Evolutionary conservation across 108 stramenopile species (phyloP), one percentile per base, ranked within the genome.

Genomic region (Parmales sp.): DNA sequence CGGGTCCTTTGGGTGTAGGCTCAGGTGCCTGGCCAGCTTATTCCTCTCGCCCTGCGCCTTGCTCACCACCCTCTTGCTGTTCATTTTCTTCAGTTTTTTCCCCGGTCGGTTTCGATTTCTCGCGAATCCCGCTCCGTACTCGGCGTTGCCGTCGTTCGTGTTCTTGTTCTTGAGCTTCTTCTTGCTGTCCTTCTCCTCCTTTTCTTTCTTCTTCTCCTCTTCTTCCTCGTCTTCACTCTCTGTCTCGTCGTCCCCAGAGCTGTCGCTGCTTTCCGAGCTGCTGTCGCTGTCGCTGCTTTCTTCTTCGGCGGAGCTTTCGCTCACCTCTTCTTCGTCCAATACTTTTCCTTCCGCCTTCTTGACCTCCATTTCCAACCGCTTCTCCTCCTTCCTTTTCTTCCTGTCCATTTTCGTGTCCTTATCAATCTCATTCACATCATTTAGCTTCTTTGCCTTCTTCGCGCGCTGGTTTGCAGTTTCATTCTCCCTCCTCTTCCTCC

Each of bases 1-100:
- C 7, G 54, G 54, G 54, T 60, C 54, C 4, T 60, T 60, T 11
- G 54, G 54, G 54, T 60, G n/a, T 13, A 60, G 13, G 54, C 36
- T 11, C 3, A 60, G 54, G 31, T 50, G 49, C 26, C 31, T 60
- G n/a, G 54, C 54, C 2, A 60, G 54, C 16, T 28, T 34, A 6
- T 34, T 3, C 16, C 29, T 31, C 54, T 60, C 31, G 31, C 18
- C 11, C 26, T 60, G 54, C 28, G 31, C 5, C 54, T 60, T 60
- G 54, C 31, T 60, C 29, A 11, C 13, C 11, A 13, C 11, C 13
- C 11, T 11, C n/a, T 11, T 20, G 13, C 54, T 20, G 26, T 34
- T 13, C 8, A 20, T 60, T 3, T 60, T 4, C 26, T 13, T 0
- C 13, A 60, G 13, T 16, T 60, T 60, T 34, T 60, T 60, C 54